Base-by-base conservation (phyloP, 371 early-diverging fungal genomes). In the Mortierella sp. region DNA sequence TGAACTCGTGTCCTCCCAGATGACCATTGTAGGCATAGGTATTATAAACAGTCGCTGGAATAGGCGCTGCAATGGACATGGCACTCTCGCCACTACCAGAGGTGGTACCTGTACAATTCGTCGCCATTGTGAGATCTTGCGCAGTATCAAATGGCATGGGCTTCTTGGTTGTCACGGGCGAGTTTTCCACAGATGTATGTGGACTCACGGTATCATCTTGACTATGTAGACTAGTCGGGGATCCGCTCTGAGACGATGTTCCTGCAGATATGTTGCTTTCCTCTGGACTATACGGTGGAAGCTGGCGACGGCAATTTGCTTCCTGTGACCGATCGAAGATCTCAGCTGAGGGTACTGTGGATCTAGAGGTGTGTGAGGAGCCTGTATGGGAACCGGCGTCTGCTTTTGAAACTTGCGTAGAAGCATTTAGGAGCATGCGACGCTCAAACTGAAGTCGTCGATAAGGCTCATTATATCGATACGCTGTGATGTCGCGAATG, bases 1-100 rank as follows among this genome's bases (percentile, higher is more conserved):
- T 58, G 41, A 75, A 75, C 19, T 57, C 69, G 39, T 75, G 76
- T 3, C 76, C 76, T 0, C 76, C 69, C 15, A 75, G 42, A 39
- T 68, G 39, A n/a, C 41, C 28, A 39, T 69, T 75, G 26, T 75
- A 75, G 0, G 64, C 27, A 37, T 21, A 75, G 3, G 76, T 75
- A 61, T 64, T 69, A 27, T 75, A 75, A 1, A 48, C 34, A 4
- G 63, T 17, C 24, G 56, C 55, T 6, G 52, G 39, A n/a, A 53
- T 28, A 12, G 15, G 24, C 12, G 50, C 21, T 6, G 56, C 32
- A 32, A 14, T 1, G 4, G 48, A 12, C 1, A 41, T 23, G 2
- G 41, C 27, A 15, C 15, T 23, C 6, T 21, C 30, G 23, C 28
- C 50, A 0, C 2, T 51, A n/a, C 17, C 51, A 1, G 37, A 7